Conservation (phyloP, 192 early-diverging fungal genomes). For the Coemansia sp. region DNA sequence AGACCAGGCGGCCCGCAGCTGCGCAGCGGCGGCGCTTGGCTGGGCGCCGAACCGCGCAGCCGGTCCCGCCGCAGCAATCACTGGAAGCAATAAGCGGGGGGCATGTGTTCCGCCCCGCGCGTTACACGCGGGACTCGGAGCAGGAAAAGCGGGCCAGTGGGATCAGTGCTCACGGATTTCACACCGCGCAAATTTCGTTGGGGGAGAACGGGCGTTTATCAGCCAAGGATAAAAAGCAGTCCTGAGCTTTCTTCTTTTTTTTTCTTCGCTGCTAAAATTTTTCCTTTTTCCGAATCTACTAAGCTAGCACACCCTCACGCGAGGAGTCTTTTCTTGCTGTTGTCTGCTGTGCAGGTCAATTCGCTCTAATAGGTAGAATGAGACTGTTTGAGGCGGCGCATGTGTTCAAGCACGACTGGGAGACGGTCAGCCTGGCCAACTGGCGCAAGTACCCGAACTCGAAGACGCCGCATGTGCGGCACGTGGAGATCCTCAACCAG, state of each 20-base stretch:
- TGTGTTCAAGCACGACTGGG: conserved; percentile 78
- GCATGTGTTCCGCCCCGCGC: no score
- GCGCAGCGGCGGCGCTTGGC: no score
- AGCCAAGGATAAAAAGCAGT: background rate
- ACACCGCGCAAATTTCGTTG: background rate
- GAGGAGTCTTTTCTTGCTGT: no score
- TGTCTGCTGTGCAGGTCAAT: no score
- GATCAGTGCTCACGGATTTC: no score
- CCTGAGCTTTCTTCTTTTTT: background rate
- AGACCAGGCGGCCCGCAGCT: no score
- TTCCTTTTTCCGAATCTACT: background rate
- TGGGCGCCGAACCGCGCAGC: no score
- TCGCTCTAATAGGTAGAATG: conserved; percentile 53
- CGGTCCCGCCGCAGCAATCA: no score
- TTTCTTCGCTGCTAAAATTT: background rate
- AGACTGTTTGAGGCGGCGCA: conserved; percentile 82
- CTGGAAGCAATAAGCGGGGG: no score
- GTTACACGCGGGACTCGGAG: no score
- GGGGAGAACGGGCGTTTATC: background rate
- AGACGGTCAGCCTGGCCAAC: conserved; percentile 76
- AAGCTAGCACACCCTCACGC: background rate
- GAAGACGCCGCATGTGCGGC: conserved; percentile 81
- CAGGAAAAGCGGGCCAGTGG: no score
- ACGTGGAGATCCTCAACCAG: conserved; percentile 85
- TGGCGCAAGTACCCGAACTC: conserved; percentile 99